Evolutionary conservation across 1,284 basidiomycete species (phyloP), one percentile per base, ranked within the genome.

Genomic region (Dichomitus squalens): DNA sequence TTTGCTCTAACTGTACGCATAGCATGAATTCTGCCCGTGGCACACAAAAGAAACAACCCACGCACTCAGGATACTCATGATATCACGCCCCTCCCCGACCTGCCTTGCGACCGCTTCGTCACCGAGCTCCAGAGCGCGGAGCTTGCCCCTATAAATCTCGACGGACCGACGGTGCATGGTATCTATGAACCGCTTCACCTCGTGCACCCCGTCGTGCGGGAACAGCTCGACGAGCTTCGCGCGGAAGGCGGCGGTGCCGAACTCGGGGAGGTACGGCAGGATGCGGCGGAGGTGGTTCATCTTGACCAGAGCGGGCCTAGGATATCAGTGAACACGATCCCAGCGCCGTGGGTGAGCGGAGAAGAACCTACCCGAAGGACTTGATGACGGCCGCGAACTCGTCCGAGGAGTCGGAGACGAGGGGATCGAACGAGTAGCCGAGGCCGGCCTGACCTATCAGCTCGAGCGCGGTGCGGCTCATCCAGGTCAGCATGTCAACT

Each of bases 391-490:
- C 64, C 53, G 16, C 66, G 44, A 66, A 72, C 16, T 58, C 55
- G 51, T 72, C 66, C 2, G 59, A 46, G 12, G 49, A 53, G 21
- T 68, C 63, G 3, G 60, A 53, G 18, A 60, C 60, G 18, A 75
- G 64, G 3, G 71, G 64, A 52, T 72, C 66, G 60, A 76, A 75
- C 6, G 73, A 70, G 57, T 75, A 72, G 1, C 73, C 74, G 7
- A 76, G 63, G 0, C 72, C 73, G 7, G 68, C 73, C 52, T 74
- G 73, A 5, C 72, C 73, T 50, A 76, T 66, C 8, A 72, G 64
- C 60, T 76, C 75, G n/a, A 76, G 66, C 8, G 75, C 70, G 11
- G 70, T 66, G 47, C 72, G 70, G 14, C 65, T 66, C 66, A 71
- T 70, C 70, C 74, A 75, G 20, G 61, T 49, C 11, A 72, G 57